Evolutionary conservation across 805 yeast species (phyloP).

Genomic region (Metschnikowia matae): DNA sequence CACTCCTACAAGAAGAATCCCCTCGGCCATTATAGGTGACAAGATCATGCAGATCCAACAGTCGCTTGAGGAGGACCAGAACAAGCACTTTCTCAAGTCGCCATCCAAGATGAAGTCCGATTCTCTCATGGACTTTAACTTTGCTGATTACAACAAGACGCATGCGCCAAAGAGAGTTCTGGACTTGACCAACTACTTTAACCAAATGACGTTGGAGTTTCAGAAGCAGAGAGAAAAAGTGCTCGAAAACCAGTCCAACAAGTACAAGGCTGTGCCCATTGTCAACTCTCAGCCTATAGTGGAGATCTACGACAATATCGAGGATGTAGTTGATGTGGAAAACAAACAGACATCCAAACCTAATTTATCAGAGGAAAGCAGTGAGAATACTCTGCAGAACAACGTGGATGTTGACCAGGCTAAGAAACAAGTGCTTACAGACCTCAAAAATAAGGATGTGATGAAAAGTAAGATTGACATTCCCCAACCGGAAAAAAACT

Average conservation of each 20-base stretch:
- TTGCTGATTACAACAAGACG: conserved; percentile 1
- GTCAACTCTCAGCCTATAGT: conserved; percentile 81
- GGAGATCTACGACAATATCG: conserved; percentile 81
- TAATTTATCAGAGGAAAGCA: neutral
- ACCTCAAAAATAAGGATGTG: conserved; percentile 1
- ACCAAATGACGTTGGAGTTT: conserved; percentile 80
- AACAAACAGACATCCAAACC: conserved; percentile 9
- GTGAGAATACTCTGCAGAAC: neutral
- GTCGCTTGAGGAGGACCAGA: conserved; percentile 17
- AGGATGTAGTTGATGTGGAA: conserved; percentile 72
- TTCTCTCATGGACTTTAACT: conserved; percentile 2
- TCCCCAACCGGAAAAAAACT: conserved; percentile 58
- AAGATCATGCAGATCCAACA: conserved; percentile 18
- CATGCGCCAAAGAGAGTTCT: conserved; percentile 42
- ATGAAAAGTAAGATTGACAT: conserved; percentile 21
- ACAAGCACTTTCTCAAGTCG: conserved; percentile 9
- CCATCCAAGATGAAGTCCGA: conserved; percentile 9
- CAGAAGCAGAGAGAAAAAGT: conserved; percentile 86
- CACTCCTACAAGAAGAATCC: conserved; percentile 12
- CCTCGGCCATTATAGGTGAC: conserved; percentile 18
- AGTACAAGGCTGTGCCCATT: conserved; percentile 66
- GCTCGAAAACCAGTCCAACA: conserved; percentile 47
- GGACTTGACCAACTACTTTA: conserved; percentile 62
- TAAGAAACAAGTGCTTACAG: neutral
- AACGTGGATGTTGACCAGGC: neutral